Evolutionary conservation across 202 grass and related monocot species (phyloP), one percentile per base, ranked within the genome.

Genomic region (Panicum virgatum): DNA sequence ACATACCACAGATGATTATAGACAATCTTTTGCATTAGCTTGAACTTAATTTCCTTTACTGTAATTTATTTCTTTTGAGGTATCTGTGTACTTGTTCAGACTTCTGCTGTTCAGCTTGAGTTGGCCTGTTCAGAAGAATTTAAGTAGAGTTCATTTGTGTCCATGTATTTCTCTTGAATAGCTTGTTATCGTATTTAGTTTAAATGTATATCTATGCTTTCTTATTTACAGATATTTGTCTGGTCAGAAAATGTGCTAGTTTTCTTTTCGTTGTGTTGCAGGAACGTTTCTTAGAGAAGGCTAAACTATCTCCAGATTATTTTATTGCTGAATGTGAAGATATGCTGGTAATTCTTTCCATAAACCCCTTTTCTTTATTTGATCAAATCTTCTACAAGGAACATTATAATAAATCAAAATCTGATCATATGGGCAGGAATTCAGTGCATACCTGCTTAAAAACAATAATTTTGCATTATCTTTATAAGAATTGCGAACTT

Each of bases 291-390:
- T 82, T 98, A 79, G 85, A 89, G 23, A 95, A 90, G 76, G 96
- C 92, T 77, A 98, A 95, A 84, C 72, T 95, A 77, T 98, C 96
- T 76, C 80, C 96, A n/a, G 92, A 98, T 81, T 98, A 95, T 89
- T 98, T 98, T 76, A 98, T 98, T 72, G 73, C 96, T 82, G 92
- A 98, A 52, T 90, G 77, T 75, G 92, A 98, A 82, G 86, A 93
- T 37, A 95, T 93, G 80, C 61, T 98, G 87, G 96, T 98, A 90
- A 62, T 29, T 63, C 73, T 42, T 45, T 60, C 83, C 13, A 38
- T 64, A 58, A 89, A 29, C 23, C 66, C 32, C 54, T 57, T 83
- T 81, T 78, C 73, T 81, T 56, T 82, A 58, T 83, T 58, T 75
- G 27, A 23, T 82, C 57, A 89, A 54, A 78, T 86, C 36, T 19